Evolutionary conservation across 208 protist species (phyloP).

Genomic region (Crithidia fasciculata): DNA sequence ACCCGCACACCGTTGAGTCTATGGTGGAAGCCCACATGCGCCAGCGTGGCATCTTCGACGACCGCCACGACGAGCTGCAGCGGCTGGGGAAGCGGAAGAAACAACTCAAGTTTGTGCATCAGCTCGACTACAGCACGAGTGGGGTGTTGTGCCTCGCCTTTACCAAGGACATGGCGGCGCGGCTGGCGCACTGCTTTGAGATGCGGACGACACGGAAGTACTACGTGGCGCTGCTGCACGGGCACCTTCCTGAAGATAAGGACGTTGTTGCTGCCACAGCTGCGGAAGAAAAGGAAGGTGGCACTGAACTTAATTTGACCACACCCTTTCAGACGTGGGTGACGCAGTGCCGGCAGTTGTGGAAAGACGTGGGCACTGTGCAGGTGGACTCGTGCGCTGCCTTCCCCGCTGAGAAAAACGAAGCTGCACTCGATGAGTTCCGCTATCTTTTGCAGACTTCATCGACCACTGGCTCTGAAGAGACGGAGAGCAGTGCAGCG

Average conservation of each 20-base stretch:
- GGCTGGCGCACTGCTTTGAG: constrained; percentile 87
- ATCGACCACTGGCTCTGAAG: not conserved
- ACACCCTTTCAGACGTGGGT: constrained; percentile 11
- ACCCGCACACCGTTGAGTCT: constrained; percentile 52
- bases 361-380: constrained; percentile 11
- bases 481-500: not conserved
- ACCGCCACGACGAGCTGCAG: constrained; percentile 31
- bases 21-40: constrained; percentile 56
- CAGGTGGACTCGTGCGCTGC: not conserved
- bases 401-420: not conserved
- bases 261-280: not conserved
- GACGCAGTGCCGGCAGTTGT: constrained; percentile 2
- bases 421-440: not conserved
- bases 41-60: constrained; percentile 38
- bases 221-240: constrained; percentile 83
- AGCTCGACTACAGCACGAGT: constrained; percentile 91
- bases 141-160: constrained; percentile 91
- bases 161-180: constrained; percentile 74
- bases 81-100: constrained; percentile 41
- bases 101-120: constrained; percentile 90
- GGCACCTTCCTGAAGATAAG: constrained; percentile 46
- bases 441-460: constrained; percentile 8
- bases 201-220: constrained; percentile 78
- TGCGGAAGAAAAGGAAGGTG: no score
- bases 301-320: not conserved